Evolutionary conservation across 108 stramenopile genomes (phyloP).

Genomic region (Conticribra weissflogii): DNA sequence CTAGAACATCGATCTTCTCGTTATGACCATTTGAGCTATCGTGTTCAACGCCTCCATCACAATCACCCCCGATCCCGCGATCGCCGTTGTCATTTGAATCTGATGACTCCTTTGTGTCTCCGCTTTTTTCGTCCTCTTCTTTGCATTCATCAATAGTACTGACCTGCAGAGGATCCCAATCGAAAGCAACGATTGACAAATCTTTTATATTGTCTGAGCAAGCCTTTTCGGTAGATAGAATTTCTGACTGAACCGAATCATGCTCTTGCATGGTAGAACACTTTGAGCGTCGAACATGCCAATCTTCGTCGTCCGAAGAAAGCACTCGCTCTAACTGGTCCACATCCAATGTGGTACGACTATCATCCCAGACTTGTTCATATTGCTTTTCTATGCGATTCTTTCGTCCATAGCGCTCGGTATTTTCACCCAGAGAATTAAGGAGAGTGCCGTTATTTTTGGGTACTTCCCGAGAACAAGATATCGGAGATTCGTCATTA

Average conservation of each 20-base stretch:
- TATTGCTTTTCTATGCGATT: neutral
- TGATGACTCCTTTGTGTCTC: too few relatives aligned
- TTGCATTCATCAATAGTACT: constrained; percentile 9
- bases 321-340: neutral
- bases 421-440: too few relatives aligned
- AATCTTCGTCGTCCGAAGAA: constrained; percentile 9
- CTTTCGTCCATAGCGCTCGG: neutral
- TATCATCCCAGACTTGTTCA: neutral
- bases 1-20: too few relatives aligned
- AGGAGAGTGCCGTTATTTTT: too few relatives aligned
- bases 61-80: too few relatives aligned
- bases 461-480: neutral
- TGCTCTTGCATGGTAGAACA: neutral
- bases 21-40: too few relatives aligned
- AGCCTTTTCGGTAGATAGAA: too few relatives aligned
- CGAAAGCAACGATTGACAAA: constrained; percentile 13
- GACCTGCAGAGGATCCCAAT: constrained; percentile 26
- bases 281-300: neutral
- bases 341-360: neutral
- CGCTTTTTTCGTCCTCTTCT: neutral
- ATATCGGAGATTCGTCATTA: neutral
- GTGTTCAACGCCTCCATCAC: too few relatives aligned
- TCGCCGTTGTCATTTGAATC: too few relatives aligned
- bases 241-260: too few relatives aligned
- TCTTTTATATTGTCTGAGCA: too few relatives aligned